Percentiles rank a stretch among this genome's conserved stretches.
Conservation (phyloP, 805 yeast genomes). For the Hagleromyces aurorensis region DNA sequence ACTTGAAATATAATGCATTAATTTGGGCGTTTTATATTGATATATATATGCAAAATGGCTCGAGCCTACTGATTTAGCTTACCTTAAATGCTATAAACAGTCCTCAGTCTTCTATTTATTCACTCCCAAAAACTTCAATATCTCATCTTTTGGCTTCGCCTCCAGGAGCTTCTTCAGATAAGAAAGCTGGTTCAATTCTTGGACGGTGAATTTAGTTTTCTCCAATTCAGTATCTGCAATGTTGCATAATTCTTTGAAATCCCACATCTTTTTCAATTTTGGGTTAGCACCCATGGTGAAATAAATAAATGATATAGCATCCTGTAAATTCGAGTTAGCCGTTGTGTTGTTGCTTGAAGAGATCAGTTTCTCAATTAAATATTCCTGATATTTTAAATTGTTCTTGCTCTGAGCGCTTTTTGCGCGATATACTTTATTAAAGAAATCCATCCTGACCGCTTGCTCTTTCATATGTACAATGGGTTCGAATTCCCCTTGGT, state of each 20-base stretch:
- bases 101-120: conserved; percentile 6
- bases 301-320: conserved; percentile 28
- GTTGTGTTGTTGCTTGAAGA: conserved; percentile 7
- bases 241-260: conserved; percentile 42
- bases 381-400: conserved; percentile 28
- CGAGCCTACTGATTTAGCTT: not conserved
- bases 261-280: conserved; percentile 30
- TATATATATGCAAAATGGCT: conserved; percentile 2
- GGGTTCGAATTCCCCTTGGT: conserved; percentile 15
- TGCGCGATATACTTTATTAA: conserved; percentile 23
- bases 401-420: conserved; percentile 36
- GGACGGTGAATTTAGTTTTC: conserved; percentile 8
- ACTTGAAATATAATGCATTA: not conserved
- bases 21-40: conserved; percentile 2
- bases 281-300: conserved; percentile 29
- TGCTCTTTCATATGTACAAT: conserved; percentile 20
- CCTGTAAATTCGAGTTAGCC: conserved; percentile 18
- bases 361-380: conserved; percentile 28
- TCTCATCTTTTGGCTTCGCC: conserved; percentile 59
- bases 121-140: conserved; percentile 50
- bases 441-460: conserved; percentile 23
- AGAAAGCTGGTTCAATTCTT: conserved; percentile 44
- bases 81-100: not conserved
- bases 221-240: conserved; percentile 31
- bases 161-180: conserved; percentile 55